These are phyloP conservation scores for Aspergillus hancockii DNA, from an alignment of 495 filamentous ascomycete genomes.

Conservation along the genomic window DNA sequence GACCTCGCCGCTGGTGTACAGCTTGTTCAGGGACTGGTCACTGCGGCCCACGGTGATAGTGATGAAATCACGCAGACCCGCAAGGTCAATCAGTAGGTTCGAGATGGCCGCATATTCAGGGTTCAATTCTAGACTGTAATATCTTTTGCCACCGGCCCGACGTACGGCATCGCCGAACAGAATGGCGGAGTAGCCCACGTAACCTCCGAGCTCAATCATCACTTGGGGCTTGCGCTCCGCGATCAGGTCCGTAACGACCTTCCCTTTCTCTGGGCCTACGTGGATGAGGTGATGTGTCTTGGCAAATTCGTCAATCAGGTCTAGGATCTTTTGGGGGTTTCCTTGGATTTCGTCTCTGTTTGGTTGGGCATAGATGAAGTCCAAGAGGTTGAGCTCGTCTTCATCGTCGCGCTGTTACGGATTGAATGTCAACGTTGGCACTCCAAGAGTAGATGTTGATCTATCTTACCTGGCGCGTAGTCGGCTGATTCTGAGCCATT, in stretches of 20 bases:
- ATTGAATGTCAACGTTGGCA: not conserved
- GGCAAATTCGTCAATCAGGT: slow-evolving; percentile 72
- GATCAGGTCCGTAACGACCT: slow-evolving; percentile 66
- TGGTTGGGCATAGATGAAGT: slow-evolving; percentile 63
- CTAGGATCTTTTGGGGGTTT: slow-evolving; percentile 63
- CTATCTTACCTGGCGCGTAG: not conserved
- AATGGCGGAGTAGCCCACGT: slow-evolving; percentile 78
- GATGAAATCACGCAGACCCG: slow-evolving; percentile 66
- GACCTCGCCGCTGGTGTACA: slow-evolving; percentile 53
- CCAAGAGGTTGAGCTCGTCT: slow-evolving; percentile 71
- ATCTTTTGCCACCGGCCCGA: slow-evolving; percentile 57
- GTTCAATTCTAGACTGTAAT: slow-evolving; percentile 67
- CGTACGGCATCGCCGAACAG: slow-evolving; percentile 65
- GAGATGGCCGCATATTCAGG: slow-evolving; percentile 68
- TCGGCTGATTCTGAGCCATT: not conserved
- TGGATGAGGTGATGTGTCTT: slow-evolving; percentile 73
- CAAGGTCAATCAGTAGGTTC: slow-evolving; percentile 62
- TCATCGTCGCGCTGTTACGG: slow-evolving; percentile 55
- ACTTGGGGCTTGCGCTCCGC: slow-evolving; percentile 59
- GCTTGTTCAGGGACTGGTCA: slow-evolving; percentile 55
- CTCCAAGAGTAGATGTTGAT: not conserved
- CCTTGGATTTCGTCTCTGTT: slow-evolving; percentile 59
- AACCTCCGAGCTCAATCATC: slow-evolving; percentile 81
- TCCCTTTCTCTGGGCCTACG: slow-evolving; percentile 71
- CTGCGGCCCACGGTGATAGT: slow-evolving; percentile 67